Base-by-base conservation (phyloP, 1,139 yeast genomes). In the Nematodospora anomalae region DNA sequence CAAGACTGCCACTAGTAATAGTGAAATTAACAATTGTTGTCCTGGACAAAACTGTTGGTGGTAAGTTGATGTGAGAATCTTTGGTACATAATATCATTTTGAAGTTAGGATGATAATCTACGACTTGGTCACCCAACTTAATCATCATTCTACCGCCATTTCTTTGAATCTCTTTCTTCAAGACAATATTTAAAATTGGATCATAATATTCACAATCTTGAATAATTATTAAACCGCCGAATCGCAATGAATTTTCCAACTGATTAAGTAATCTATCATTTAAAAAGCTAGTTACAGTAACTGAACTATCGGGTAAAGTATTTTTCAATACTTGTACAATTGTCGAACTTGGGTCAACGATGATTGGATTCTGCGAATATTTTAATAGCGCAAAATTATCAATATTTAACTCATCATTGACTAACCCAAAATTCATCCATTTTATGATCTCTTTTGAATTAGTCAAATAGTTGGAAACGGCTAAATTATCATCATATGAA, bases 141-240 rank as follows among this genome's bases (percentile, higher is more conserved):
- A 88, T 71, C 42, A 85, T 57, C 16, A 68, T 60, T 38, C 96
- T 67, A 0, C 95, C 95, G 4, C 96, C 96, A 28, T 82, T 71
- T 23, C 71, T 66, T 29, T 71, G 73, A 26, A 78, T 69, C 43
- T 87, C 95, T 30, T 67, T 65, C 36, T 79, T 70, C 30, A 92
- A 60, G 2, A 90, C 58, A 0, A 83, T 69, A 40, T 77, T 77
- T 15, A 90, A 53, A 9, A 85, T 62, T 0, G 97, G 95, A 55
- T 90, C 92, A 52, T 77, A 79, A 47, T 73, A 65, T 52, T 90
- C 97, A 3, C 90, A 88, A 58, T 90, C 94, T 48, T 78, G 79
- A 21, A 90, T 72, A 9, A 90, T 54, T 7, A 90, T 64, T 0
- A 75, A 53, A 4, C 88, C 89, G 6, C 98, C 97, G 66, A 90